Percentiles rank a stretch among this genome's conserved stretches.
Conservation (phyloP, 345 rosid species). For the Eucalyptus shirleyi region DNA sequence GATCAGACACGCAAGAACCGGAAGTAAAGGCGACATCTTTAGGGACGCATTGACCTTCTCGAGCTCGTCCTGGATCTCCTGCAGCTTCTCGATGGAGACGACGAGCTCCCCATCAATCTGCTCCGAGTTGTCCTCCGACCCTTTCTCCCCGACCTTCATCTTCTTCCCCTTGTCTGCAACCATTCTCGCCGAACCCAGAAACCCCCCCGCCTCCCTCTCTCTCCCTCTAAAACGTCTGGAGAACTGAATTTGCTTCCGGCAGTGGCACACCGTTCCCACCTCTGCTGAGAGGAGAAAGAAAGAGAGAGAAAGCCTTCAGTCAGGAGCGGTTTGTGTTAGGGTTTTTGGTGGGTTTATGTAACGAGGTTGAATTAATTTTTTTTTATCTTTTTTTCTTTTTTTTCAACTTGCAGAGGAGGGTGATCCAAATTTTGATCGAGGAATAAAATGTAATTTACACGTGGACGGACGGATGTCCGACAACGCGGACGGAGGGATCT, state of each 20-base stretch:
- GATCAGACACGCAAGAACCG: background rate
- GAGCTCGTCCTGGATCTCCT: conserved; percentile 95
- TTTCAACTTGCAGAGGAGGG: background rate
- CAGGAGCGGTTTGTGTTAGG: background rate
- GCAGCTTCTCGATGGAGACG: conserved; percentile 87
- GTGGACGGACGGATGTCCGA: background rate
- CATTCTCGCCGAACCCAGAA: conserved; percentile 15
- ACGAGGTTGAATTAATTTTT: background rate
- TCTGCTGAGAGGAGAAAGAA: background rate
- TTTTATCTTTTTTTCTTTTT: fast-evolving
- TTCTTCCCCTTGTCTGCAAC: conserved; percentile 84
- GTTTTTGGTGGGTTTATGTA: background rate
- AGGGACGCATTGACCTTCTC: conserved; percentile 45
- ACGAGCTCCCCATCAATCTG: conserved; percentile 70
- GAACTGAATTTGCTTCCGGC: background rate
- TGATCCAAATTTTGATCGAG: background rate
- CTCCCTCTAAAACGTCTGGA: background rate
- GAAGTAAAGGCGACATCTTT: background rate
- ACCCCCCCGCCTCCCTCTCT: background rate
- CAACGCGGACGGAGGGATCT: background rate
- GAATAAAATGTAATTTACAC: background rate
- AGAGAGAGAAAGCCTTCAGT: background rate
- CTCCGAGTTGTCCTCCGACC: conserved; percentile 39
- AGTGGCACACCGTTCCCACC: background rate
- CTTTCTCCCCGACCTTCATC: conserved; percentile 37